A percentile compares a stretch with the other conserved stretches of the same genome.
These are phyloP conservation scores for Monosporozyma servazzii DNA, from an alignment of 805 yeast species.

Conservation along the genomic window DNA sequence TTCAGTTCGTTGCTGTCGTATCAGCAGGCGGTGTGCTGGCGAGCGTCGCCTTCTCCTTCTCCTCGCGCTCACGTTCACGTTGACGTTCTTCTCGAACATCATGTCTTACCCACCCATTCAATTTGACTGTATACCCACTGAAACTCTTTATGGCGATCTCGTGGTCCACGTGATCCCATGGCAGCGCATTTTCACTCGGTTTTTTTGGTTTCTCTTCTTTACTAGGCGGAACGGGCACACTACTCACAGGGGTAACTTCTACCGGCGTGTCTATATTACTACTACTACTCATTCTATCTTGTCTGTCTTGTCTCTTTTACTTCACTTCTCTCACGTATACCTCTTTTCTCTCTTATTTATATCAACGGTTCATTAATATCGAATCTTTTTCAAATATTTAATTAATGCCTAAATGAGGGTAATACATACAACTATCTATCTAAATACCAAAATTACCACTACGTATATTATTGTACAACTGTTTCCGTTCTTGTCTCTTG, in stretches of 20 bases:
- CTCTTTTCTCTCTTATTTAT: too few species aligned
- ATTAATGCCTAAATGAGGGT: neutral
- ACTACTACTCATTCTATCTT: neutral
- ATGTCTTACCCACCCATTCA: slow-evolving; percentile 23
- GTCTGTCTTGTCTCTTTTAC: neutral
- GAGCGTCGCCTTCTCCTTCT: slow-evolving; percentile 1
- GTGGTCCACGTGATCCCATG: slow-evolving; percentile 17
- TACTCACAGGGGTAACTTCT: neutral
- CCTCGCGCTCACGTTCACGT: neutral
- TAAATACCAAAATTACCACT: slow-evolving; percentile 65
- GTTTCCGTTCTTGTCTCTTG: slow-evolving; percentile 41
- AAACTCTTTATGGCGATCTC: slow-evolving; percentile 19
- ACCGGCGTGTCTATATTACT: neutral
- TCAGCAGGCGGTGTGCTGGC: too few species aligned
- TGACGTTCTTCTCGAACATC: slow-evolving; percentile 11
- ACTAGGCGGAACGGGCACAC: neutral
- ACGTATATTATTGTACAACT: slow-evolving; percentile 53
- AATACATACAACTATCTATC: slow-evolving; percentile 4
- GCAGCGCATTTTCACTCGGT: slow-evolving; percentile 5
- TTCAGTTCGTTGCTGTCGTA: neutral
- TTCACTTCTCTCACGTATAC: neutral
- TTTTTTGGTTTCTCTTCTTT: neutral
- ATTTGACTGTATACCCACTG: slow-evolving; percentile 20
- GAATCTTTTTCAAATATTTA: neutral
- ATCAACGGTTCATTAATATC: neutral